Conservation (phyloP, 306 rosid genomes). For the Vicia villosa region DNA sequence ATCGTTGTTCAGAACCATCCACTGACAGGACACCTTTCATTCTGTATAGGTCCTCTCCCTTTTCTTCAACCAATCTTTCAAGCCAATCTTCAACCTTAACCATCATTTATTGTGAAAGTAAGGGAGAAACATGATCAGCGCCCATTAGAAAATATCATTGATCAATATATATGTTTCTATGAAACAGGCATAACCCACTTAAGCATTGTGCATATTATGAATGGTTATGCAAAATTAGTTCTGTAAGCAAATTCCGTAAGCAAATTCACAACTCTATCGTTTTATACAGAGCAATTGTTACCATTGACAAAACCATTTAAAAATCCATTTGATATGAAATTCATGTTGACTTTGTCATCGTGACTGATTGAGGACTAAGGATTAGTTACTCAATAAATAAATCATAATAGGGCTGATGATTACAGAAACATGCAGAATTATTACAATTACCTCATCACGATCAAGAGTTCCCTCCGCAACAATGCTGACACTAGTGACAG, state of each 20-base stretch:
- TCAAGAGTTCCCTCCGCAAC: constrained; percentile 83
- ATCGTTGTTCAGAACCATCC: constrained; percentile 68
- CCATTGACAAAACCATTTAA: not conserved
- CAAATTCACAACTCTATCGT: constrained; percentile 3
- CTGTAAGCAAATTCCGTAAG: too few species aligned
- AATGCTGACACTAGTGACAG: constrained; percentile 81
- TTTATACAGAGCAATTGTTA: not conserved
- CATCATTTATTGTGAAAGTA: constrained; percentile 25
- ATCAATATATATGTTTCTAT: not conserved
- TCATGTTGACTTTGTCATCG: not conserved
- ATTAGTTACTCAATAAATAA: not conserved
- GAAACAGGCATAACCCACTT: not conserved
- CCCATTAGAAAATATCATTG: not conserved
- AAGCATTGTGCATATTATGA: not conserved
- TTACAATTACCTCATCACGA: constrained; percentile 72
- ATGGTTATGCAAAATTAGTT: not conserved
- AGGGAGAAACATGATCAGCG: constrained; percentile 1
- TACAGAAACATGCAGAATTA: constrained; percentile 12
- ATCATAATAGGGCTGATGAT: not conserved
- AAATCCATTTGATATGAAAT: not conserved
- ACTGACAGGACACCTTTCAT: constrained; percentile 88
- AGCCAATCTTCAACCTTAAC: constrained; percentile 88
- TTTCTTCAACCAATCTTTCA: constrained; percentile 81
- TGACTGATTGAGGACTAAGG: constrained; percentile 9
- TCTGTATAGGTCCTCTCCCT: constrained; percentile 93